Conservation (phyloP, 495 filamentous ascomycete species). For the Xanthoparmelia taractica region DNA sequence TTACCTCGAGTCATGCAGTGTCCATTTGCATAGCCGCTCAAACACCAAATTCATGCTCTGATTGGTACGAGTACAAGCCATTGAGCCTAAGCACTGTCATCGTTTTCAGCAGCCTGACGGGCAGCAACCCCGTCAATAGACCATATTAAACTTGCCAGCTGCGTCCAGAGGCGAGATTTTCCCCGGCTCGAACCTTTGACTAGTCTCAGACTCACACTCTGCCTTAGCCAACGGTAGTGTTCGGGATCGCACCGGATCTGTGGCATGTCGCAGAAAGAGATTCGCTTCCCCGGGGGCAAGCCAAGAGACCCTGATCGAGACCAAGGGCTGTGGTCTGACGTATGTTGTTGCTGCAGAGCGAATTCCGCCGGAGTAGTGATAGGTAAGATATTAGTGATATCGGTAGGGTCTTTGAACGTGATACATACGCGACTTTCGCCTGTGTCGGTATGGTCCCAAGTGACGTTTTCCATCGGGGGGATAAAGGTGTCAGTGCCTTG, state of each 20-base stretch:
- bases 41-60: no score
- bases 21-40: no score
- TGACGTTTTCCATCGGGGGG: background rate
- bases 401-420: no score
- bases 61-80: no score
- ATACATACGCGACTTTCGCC: background rate
- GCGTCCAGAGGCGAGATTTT: background rate
- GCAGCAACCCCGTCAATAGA: background rate
- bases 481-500: background rate
- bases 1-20: no score
- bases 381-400: background rate
- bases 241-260: background rate
- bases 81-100: background rate
- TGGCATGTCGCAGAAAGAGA: background rate
- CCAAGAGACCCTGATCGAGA: background rate
- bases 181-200: background rate
- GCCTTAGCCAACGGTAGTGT: background rate
- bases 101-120: background rate
- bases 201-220: background rate
- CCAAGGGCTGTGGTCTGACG: background rate
- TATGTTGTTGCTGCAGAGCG: background rate
- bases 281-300: background rate
- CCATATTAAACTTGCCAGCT: background rate
- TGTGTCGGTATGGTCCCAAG: no score
- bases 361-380: background rate